Evolutionary conservation across 2,329 filamentous ascomycete species (phyloP), one percentile per base, ranked within the genome.

Genomic region (Nannizziopsis arthrosporioides): DNA sequence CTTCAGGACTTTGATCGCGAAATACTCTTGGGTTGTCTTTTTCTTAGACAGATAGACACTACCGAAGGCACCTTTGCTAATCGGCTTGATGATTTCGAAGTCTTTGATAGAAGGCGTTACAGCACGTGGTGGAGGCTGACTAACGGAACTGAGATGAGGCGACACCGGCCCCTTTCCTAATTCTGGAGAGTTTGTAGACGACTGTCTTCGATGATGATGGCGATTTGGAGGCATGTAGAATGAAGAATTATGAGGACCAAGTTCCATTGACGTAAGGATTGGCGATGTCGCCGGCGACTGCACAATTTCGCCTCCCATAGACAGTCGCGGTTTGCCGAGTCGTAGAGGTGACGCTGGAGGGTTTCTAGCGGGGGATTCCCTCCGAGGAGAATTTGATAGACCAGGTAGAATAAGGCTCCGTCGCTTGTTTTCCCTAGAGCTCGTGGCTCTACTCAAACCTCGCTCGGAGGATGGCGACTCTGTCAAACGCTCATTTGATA

Each of bases 51-150:
- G 70, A 61, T 98, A 98, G 6, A 98, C 92, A 63, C 92, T 96
- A 4, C 92, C 92, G 64, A 98, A 98, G 3, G 92, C 92, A 43
- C 92, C 92, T 68, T 95, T 96, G 68, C 92, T 98, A 67, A 98
- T 98, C 5, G 92, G 92, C 62, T 98, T 98, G 70, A 98, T 94
- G 56, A 98, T 94, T 64, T 98, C 92, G 57, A 98, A 98, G 61
- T 98, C 92, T 59, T 96, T 96, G 69, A 98, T 98, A 0, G 93
- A 98, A 6, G 90, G 88, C 2, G 92, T 86, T 1, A 90, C 83
- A 27, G 90, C 87, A 50, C 88, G 82, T 42, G 88, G 85, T 63
- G 94, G 88, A 1, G 84, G 85, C 27, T 89, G 85, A 35, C 81
- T 82, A 15, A 84, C 82, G 2, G 86, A 83, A 42, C 77, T 80